These are phyloP conservation scores for Penicillium paradoxum DNA, from an alignment of 495 filamentous ascomycete species.

Conservation along the genomic window DNA sequence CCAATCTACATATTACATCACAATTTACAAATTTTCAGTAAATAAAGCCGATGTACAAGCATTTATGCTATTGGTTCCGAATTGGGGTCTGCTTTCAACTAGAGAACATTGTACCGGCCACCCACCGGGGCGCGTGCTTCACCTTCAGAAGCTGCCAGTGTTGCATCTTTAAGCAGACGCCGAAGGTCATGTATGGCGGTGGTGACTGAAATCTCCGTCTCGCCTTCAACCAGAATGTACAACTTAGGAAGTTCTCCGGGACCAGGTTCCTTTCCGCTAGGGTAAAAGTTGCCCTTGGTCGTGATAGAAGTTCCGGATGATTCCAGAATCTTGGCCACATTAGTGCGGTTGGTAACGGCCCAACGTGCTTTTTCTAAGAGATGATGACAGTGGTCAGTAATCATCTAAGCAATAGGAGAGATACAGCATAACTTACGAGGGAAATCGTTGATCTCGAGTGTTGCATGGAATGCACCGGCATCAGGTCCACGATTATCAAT, in stretches of 20 bases:
- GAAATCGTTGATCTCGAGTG: conserved; percentile 98
- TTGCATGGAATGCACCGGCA: conserved; percentile 95
- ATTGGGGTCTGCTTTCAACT: conserved; percentile 13
- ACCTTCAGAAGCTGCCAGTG: conserved; percentile 79
- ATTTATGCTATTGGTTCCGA: neutral
- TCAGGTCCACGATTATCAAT: conserved; percentile 99
- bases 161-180: conserved; percentile 85
- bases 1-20: too few species aligned
- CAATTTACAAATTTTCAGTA: too few species aligned
- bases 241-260: conserved; percentile 76
- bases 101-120: conserved; percentile 89
- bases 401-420: neutral
- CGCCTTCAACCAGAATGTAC: conserved; percentile 95
- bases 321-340: conserved; percentile 97
- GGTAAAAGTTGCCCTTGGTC: conserved; percentile 89
- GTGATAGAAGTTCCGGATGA: conserved; percentile 94
- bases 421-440: conserved; percentile 57
- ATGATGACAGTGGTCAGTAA: conserved; percentile 20
- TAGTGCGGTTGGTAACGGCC: conserved; percentile 98
- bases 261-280: conserved; percentile 71
- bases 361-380: conserved; percentile 81
- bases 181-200: conserved; percentile 90
- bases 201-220: conserved; percentile 87
- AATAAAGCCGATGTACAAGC: too few species aligned
- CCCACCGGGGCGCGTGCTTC: conserved; percentile 73